Base-by-base conservation (phyloP, 2,329 filamentous ascomycete genomes). In the Cercospora sp. region DNA sequence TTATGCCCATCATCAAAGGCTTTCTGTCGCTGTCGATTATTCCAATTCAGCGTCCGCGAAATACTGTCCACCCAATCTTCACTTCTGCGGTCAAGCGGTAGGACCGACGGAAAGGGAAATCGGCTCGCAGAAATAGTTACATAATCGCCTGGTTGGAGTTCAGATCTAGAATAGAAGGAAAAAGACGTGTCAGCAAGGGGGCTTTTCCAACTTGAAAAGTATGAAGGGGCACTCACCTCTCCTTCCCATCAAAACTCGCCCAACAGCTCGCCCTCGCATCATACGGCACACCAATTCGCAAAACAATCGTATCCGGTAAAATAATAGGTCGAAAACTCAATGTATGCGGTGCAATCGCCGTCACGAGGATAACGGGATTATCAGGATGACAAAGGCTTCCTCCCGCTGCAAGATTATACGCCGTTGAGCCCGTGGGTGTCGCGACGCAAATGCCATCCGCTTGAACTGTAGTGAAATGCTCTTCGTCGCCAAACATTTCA, bases 201-300 rank as follows among this genome's bases (percentile, higher is more conserved):
- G 13, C 33, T 16, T 36, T 5, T 16, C 33, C 33, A 16, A 36
- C 4, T 36, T 6, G 5, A 13, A 16, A 5, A 36, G 33, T 5
- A 36, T 7, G 12, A 36, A 36, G 33, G 33, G 33, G 16, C 33
- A 20, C 79, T 73, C 74, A 86, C 81, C 93, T 88, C 83, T 97
- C 93, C 69, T 93, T 87, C 1, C 95, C 95, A 79, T 99, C 95
- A 78, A 99, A 99, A 79, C 93, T 97, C n/a, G 94, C 95, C 94
- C 95, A 99, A 48, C 91, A 94, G 73, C 89, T 91, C 4, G 93
- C 93, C 60, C 95, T 86, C 8, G 94, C 92, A 79, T 96, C 90
- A 78, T 97, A 98, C 0, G 95, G 95, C n/a, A 98, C 94, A 10
- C 94, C 95, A 18, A 97, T 86, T 42, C 95, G 89, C 68, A 99